phyloP scores from a whole-genome alignment of 1,284 basidiomycete genomes.

The Marasmius tenuissimus region DNA sequence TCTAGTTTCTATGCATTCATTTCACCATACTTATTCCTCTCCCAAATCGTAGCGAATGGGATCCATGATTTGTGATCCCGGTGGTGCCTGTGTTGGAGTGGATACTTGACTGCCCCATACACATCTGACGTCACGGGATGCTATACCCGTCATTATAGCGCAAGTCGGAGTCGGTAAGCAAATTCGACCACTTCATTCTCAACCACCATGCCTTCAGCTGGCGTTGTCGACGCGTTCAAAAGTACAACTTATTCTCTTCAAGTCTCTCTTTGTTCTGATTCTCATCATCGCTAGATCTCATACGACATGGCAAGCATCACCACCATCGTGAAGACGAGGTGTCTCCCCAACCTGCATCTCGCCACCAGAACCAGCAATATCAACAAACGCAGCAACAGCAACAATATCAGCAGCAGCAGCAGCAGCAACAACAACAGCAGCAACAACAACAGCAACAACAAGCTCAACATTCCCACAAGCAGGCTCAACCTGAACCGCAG shows the following conservation, averaged over 20 bases:
- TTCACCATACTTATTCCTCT: no score
- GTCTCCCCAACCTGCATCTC: slow-evolving; percentile 20
- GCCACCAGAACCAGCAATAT: slow-evolving; percentile 21
- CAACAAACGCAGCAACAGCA: slow-evolving; percentile 30
- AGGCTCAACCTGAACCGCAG: slow-evolving; percentile 21
- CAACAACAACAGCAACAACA: slow-evolving; percentile 24
- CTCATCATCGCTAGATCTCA: slow-evolving; percentile 62
- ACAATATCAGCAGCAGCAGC: slow-evolving; percentile 22
- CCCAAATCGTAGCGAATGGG: no score
- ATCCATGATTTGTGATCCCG: no score
- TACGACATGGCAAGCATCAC: slow-evolving; percentile 82
- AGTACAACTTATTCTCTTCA: slow-evolving; percentile 40
- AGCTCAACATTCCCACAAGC: slow-evolving; percentile 36
- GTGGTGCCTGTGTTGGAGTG: no score
- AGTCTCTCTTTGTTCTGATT: slow-evolving; percentile 15
- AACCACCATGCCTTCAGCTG: slow-evolving; percentile 35
- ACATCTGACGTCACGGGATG: neutral
- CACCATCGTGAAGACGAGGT: slow-evolving; percentile 31
- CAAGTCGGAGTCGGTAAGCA: neutral
- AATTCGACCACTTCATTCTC: slow-evolving; percentile 21
- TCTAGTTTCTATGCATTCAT: no score
- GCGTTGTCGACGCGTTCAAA: slow-evolving; percentile 73
- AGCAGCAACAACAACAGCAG: slow-evolving; percentile 29
- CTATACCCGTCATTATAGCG: neutral
- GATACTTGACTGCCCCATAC: neutral